phyloP scores from a whole-genome alignment of 257 asterid species.

The Petunia axillaris region DNA sequence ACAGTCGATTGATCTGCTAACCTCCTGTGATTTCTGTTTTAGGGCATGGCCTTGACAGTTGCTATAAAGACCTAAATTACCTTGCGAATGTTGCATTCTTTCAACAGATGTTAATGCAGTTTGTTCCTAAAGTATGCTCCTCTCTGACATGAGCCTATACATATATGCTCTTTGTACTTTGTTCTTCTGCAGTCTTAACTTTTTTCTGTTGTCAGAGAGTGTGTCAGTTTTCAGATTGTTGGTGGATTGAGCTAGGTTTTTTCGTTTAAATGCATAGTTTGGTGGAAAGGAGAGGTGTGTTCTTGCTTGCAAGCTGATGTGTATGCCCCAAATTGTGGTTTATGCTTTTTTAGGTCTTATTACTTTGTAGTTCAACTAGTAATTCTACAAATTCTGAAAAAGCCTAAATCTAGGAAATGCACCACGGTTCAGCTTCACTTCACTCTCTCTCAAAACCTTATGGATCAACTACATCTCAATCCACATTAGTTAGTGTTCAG shows the following conservation, averaged over 20 bases:
- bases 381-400: neutral
- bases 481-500: neutral
- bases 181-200: conserved; percentile 3
- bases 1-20: conserved; percentile 21
- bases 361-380: neutral
- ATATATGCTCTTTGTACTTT: neutral
- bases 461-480: neutral
- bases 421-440: neutral
- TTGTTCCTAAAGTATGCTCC: conserved; percentile 26
- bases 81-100: conserved; percentile 24
- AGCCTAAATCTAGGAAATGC: neutral
- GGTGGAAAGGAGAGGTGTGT: neutral
- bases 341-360: neutral
- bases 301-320: conserved; percentile 15
- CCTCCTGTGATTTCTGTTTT: conserved; percentile 24
- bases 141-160: conserved; percentile 16
- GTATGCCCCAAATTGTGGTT: neutral
- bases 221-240: neutral
- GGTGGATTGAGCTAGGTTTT: neutral
- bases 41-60: conserved; percentile 25
- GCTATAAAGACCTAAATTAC: conserved; percentile 27
- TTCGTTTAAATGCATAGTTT: neutral
- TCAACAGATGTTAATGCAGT: conserved; percentile 26
- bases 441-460: neutral
- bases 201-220: conserved; percentile 16